A percentile compares a stretch with the other conserved stretches of the same genome.
These are phyloP conservation scores for Talaromyces sp. DNA, from an alignment of 2,329 filamentous ascomycete species.

Conservation along the genomic window DNA sequence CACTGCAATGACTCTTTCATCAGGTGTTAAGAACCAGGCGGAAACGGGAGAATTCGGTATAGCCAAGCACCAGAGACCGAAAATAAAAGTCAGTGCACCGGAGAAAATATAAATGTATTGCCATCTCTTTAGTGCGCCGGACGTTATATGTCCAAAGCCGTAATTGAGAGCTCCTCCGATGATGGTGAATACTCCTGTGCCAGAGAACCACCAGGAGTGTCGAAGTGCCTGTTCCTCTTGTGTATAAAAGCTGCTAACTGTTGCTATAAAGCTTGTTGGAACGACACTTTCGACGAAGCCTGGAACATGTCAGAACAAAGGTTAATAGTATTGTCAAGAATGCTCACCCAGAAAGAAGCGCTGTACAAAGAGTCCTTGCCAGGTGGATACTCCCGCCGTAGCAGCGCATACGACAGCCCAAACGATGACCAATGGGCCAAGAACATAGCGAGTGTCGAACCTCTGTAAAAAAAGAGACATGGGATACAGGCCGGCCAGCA, in stretches of 20 bases:
- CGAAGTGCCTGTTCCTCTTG: constrained; percentile 59
- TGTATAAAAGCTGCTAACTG: constrained; percentile 58
- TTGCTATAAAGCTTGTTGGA: constrained; percentile 61
- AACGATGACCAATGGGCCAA: constrained; percentile 50
- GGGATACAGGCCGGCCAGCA: constrained; percentile 68
- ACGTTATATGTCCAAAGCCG: constrained; percentile 58
- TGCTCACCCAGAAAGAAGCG: constrained; percentile 52
- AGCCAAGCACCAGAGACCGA: constrained; percentile 59
- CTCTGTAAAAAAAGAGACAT: constrained; percentile 66
- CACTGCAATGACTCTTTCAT: constrained; percentile 59
- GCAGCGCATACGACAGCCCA: constrained; percentile 65
- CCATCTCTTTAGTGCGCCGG: constrained; percentile 54
- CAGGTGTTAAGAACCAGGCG: constrained; percentile 62
- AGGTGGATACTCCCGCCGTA: constrained; percentile 60
- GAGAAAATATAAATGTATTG: constrained; percentile 67
- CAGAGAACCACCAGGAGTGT: constrained; percentile 63
- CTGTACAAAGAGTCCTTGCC: constrained; percentile 60
- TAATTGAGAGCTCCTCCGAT: constrained; percentile 61
- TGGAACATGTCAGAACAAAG: constrained; percentile 4
- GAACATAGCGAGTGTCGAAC: constrained; percentile 58
- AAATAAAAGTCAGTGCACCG: constrained; percentile 57
- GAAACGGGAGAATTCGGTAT: constrained; percentile 60
- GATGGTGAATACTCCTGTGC: constrained; percentile 53
- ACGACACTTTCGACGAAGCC: constrained; percentile 58
- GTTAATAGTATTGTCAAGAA: neutral